A percentile compares a stretch with the other conserved stretches of the same genome.
phyloP scores from a whole-genome alignment of 306 rosid genomes.

The Vigna nakashimae region DNA sequence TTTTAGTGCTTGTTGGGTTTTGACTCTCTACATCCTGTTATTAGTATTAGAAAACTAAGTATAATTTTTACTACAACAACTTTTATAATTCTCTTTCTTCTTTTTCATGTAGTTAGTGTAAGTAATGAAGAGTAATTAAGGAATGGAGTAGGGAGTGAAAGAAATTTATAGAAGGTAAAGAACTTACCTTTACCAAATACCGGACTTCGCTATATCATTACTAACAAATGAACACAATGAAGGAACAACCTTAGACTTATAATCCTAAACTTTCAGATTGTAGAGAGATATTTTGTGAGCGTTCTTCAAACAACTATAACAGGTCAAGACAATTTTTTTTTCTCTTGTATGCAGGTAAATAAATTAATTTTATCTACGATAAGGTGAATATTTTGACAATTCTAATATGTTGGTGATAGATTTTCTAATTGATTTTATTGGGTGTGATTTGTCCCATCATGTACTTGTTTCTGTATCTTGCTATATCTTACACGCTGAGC shows the following conservation, averaged over 20 bases:
- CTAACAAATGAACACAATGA: no score
- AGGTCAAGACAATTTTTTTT: constrained; percentile 1
- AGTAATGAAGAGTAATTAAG: background rate
- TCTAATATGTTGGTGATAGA: constrained; percentile 14
- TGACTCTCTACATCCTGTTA: constrained; percentile 9
- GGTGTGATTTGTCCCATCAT: background rate
- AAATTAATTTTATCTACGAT: constrained; percentile 10
- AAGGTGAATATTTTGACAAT: background rate
- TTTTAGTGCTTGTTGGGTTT: constrained; percentile 22
- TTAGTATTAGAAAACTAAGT: constrained; percentile 2
- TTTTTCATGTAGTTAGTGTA: background rate
- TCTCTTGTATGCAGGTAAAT: background rate
- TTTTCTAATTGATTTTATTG: constrained; percentile 13
- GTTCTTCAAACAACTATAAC: constrained; percentile 10
- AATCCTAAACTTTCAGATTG: constrained; percentile 2
- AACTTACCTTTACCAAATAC: no score
- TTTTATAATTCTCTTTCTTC: background rate
- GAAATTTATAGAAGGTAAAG: no score
- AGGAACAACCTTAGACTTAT: constrained; percentile 4
- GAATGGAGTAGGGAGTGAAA: constrained; percentile 25
- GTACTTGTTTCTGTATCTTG: constrained; percentile 16
- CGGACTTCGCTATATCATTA: no score
- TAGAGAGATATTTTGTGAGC: background rate
- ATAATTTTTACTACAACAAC: constrained; percentile 6
- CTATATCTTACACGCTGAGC: constrained; percentile 30